Percentiles rank a stretch among this genome's conserved stretches.
These are phyloP conservation scores for Lenwebbia sp. DNA, from an alignment of 345 rosid genomes.

Conservation along the genomic window DNA sequence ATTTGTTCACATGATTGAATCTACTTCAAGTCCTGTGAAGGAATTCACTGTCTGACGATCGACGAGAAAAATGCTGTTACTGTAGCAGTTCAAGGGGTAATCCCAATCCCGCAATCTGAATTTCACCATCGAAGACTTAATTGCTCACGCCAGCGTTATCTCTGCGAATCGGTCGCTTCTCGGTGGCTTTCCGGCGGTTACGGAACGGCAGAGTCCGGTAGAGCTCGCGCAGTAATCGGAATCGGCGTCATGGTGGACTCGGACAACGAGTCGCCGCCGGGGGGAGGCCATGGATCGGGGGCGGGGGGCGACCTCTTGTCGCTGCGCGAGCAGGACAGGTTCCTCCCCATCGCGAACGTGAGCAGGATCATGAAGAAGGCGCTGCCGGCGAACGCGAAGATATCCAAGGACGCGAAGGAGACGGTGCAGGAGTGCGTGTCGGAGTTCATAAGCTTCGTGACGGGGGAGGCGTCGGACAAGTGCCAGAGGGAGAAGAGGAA, in stretches of 20 bases:
- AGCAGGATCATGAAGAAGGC: slow-evolving; percentile 79
- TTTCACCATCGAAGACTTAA: neutral
- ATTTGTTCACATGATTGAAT: neutral
- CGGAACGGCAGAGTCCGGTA: neutral
- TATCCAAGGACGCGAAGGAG: slow-evolving; percentile 72
- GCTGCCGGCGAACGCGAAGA: slow-evolving; percentile 64
- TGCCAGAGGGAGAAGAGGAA: slow-evolving; percentile 73
- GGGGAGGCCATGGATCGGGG: slow-evolving; percentile 25
- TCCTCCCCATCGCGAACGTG: slow-evolving; percentile 67
- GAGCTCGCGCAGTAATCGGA: neutral
- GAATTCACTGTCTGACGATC: neutral
- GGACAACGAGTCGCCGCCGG: slow-evolving; percentile 46
- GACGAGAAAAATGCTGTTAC: neutral
- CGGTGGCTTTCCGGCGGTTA: neutral
- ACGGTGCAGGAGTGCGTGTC: slow-evolving; percentile 77
- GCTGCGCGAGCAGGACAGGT: slow-evolving; percentile 59
- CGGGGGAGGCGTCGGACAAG: slow-evolving; percentile 78
- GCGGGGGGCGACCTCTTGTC: slow-evolving; percentile 18
- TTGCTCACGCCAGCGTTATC: neutral
- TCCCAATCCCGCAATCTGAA: neutral
- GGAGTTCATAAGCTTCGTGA: slow-evolving; percentile 70
- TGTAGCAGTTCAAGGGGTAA: neutral
- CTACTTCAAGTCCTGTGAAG: neutral
- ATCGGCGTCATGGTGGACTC: slow-evolving; percentile 41
- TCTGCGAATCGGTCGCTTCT: neutral